Evolutionary conservation across 805 yeast species (phyloP), one percentile per base, ranked within the genome.

Genomic region (Kuraishia hungarica): DNA sequence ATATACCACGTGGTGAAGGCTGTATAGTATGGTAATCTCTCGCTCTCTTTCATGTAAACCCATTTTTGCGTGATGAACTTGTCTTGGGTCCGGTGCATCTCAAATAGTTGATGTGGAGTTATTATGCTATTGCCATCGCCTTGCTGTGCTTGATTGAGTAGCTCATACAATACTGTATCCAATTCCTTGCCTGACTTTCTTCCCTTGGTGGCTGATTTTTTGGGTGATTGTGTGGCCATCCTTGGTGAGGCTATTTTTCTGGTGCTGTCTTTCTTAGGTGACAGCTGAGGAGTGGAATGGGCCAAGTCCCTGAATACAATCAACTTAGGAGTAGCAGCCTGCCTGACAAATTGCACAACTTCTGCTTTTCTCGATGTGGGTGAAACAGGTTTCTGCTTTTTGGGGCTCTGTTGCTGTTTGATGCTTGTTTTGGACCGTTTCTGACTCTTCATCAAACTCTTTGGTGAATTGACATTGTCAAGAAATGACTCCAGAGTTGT

Each of bases 1-100:
- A 61, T 57, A 53, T 68, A 68, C 21, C 61, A 60, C 22, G 67
- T 61, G 55, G 62, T 62, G 57, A 69, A 69, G 5, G 71, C 71
- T 6, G 57, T 59, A 52, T 64, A 69, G 51, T 65, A 67, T 22
- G 60, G 60, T 17, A 23, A 15, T 48, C 29, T 48, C 17, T 24
- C 28, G 17, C 29, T 23, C 29, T 58, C 61, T 43, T 58, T 62
- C 24, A 35, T 35, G 43, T 35, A 35, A 2, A 35, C 43, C 43
- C 43, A 35, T 13, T 10, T 13, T 4, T 35, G 43, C 3, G 43
- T 35, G 17, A 35, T 35, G 43, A 35, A 35, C 43, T 35, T 35
- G n/a, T 35, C 43, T 17, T 15, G 43, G 17, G 43, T 3, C 17
- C 43, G 43, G 17, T 35, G 43, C n/a, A 8, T 35, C n/a, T 35